Evolutionary conservation across 805 yeast genomes (phyloP), one percentile per base, ranked within the genome.

Genomic region (Metschnikowia aberdeeniae): DNA sequence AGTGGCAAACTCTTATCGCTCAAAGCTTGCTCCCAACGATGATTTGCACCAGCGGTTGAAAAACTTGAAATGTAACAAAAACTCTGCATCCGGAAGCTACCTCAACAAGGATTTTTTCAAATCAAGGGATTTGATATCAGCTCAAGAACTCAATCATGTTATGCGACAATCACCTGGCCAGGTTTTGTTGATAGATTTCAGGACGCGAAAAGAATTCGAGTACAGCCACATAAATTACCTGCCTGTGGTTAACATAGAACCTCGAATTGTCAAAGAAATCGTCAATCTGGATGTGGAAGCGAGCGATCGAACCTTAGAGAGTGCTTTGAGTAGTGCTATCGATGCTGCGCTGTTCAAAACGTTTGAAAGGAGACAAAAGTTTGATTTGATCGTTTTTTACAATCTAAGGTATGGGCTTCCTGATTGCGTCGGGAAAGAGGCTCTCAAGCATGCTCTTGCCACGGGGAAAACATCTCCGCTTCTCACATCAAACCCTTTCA

Each of bases 231-330:
- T 90, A 19, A 67, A 75, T 10, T 66, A 79, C 22, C 64, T 68
- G 3, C 78, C 84, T 43, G 62, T 85, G 7, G 73, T 87, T 9
- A 86, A 90, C 58, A 75, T 90, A 14, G 96, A 88, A 43, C 97
- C 97, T 0, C 41, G 52, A 3, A 44, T 50, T 20, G 37, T 64
- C 1, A 43, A 42, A 19, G 40, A 53, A 26, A 40, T 68, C 6
- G 42, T 52, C n/a, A 48, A 50, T 12, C 45, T 45, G 14, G 64
- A 80, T 42, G 60, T 64, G 1, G 65, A 40, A 5, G 43, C 78
- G 57, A 70, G 77, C 0, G 87, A 86, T 54, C 64, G 61, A n/a
- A 92, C 84, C 44, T 64, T 90, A n/a, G 86, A 84, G 53, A 74
- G 71, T 35, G 66, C 77, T 38, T 74, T 92, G 9, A 66, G 81